Evolutionary conservation across 148 eudicot species (phyloP).

Genomic region (Rhododendron williamsianum): DNA sequence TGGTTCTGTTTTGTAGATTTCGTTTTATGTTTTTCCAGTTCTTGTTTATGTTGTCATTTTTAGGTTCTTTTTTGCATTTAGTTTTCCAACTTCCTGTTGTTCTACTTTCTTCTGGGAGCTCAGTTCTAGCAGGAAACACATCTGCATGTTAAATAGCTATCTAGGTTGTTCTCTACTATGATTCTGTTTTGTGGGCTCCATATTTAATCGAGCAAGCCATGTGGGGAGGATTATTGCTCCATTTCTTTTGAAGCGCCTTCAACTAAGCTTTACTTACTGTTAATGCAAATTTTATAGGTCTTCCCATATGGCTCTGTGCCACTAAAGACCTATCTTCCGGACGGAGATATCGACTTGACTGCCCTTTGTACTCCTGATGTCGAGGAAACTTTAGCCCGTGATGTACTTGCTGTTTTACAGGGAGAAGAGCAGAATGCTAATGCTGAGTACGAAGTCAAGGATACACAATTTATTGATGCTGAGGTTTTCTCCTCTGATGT

Average conservation of each 20-base stretch:
- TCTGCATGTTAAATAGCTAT: background rate
- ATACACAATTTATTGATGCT: slow-evolving; percentile 55
- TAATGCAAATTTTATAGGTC: slow-evolving; percentile 26
- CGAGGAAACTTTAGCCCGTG: slow-evolving; percentile 38
- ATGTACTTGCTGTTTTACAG: slow-evolving; percentile 39
- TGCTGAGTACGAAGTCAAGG: slow-evolving; percentile 52
- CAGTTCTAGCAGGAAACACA: background rate
- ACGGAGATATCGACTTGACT: slow-evolving; percentile 65
- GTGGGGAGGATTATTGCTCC: background rate
- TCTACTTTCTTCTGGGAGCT: background rate
- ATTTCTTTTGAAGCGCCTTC: background rate
- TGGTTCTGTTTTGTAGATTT: background rate
- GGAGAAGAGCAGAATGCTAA: slow-evolving; percentile 35
- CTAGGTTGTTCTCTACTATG: background rate
- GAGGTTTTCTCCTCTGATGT: slow-evolving; percentile 35
- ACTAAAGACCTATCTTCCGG: slow-evolving; percentile 58
- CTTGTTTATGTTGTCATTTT: background rate
- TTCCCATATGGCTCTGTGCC: slow-evolving; percentile 66
- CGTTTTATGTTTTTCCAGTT: background rate
- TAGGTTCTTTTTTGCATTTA: background rate
- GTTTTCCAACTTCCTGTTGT: background rate
- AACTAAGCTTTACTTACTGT: background rate
- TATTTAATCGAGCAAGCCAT: background rate
- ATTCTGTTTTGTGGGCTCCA: background rate
- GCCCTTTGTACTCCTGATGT: slow-evolving; percentile 28